Conservation (phyloP, 148 eudicot species). For the Vaccinium macrocarpon region DNA sequence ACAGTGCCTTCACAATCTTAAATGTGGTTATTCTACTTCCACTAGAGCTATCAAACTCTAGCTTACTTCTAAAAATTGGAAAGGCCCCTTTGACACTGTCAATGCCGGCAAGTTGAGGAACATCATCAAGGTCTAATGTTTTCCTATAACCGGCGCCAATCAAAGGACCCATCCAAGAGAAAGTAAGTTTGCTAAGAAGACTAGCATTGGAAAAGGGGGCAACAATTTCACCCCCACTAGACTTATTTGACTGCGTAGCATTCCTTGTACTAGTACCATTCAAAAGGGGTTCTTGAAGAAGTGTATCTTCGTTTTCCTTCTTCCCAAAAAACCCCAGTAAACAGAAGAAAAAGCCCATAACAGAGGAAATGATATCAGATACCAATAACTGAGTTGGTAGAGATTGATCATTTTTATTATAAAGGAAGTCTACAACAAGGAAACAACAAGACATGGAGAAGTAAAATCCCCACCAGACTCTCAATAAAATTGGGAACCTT, state of each 20-base stretch:
- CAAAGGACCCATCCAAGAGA: slow-evolving; percentile 49
- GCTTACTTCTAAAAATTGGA: slow-evolving; percentile 26
- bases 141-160: slow-evolving; percentile 45
- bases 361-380: slow-evolving; percentile 37
- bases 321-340: slow-evolving; percentile 35
- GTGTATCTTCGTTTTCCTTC: slow-evolving; percentile 21
- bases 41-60: slow-evolving; percentile 29
- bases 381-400: slow-evolving; percentile 34
- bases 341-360: slow-evolving; percentile 39
- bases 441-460: slow-evolving; percentile 51
- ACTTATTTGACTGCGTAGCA: slow-evolving; percentile 14
- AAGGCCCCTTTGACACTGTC: slow-evolving; percentile 46
- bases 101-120: slow-evolving; percentile 44
- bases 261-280: slow-evolving; percentile 27
- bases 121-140: slow-evolving; percentile 52
- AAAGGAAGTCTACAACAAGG: slow-evolving; percentile 33
- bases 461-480: slow-evolving; percentile 69
- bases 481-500: slow-evolving; percentile 52
- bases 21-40: slow-evolving; percentile 33
- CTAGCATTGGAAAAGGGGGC: slow-evolving; percentile 41
- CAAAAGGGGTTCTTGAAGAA: slow-evolving; percentile 46
- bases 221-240: slow-evolving; percentile 21
- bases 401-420: slow-evolving; percentile 19
- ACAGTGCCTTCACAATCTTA: slow-evolving; percentile 43
- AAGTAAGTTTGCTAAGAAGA: slow-evolving; percentile 43